Base-by-base conservation (phyloP, 495 filamentous ascomycete genomes). In the Haplographium delicatum region DNA sequence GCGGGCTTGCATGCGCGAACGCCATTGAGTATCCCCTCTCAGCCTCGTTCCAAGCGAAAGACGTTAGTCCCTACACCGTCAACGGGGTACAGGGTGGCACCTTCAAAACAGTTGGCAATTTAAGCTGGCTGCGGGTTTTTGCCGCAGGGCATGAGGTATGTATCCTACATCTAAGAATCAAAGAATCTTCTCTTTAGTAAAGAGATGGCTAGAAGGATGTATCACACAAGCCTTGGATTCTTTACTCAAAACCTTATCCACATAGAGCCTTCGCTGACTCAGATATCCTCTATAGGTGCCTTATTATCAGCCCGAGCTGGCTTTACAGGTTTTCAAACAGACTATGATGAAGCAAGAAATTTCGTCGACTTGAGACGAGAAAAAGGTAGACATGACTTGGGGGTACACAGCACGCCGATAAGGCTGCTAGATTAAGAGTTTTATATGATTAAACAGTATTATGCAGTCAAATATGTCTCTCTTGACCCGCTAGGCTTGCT, bases 321-420 rank as follows among this genome's bases (percentile, higher is more conserved):
- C 75, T n/a, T 54, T 77, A 44, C 75, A 79, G 62, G 71, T 67
- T 0, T 78, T 77, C 44, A 63, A 57, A 38, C 74, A 79, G 65
- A 72, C 68, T 27, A 68, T 78, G 69, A 52, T 58, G 62, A 56
- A 61, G 56, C 34, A 58, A 45, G 40, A 59, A 8, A 53, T 72
- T 38, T 54, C 44, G 1, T 64, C 65, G 25, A 71, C 69, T 1
- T 72, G n/a, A n/a, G n/a, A n/a, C n/a, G n/a, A n/a, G n/a, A n/a
- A n/a, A n/a, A n/a, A n/a, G n/a, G n/a, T n/a, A n/a, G n/a, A n/a
- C n/a, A n/a, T n/a, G n/a, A n/a, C n/a, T n/a, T n/a, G n/a, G n/a
- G n/a, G n/a, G n/a, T n/a, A n/a, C n/a, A n/a, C n/a, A n/a, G n/a
- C n/a, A n/a, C n/a, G n/a, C n/a, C n/a, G n/a, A n/a, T n/a, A n/a